Conservation (phyloP, 768 basidiomycete genomes). For the Candolleomyces eurysporus region DNA sequence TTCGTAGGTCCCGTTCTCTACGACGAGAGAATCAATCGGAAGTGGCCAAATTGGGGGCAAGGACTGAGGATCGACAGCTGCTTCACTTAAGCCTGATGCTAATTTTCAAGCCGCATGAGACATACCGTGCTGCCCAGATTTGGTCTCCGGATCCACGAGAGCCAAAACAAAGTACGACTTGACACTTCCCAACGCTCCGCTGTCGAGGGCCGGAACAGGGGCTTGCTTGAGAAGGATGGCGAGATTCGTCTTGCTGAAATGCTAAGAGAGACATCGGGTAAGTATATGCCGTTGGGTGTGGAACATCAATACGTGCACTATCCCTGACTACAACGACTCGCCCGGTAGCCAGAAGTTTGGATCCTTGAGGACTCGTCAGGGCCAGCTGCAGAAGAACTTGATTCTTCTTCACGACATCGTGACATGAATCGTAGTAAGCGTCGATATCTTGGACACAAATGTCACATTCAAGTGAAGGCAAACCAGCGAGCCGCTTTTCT, state of each 20-base stretch:
- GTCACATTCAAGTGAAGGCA: constrained; percentile 67
- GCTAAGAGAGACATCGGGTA: constrained; percentile 41
- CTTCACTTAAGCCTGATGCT: not conserved
- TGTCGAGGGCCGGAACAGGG: constrained; percentile 41
- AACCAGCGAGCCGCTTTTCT: constrained; percentile 61
- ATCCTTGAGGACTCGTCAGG: constrained; percentile 56
- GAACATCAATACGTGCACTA: constrained; percentile 48
- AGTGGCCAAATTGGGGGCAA: constrained; percentile 83
- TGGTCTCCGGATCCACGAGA: constrained; percentile 63
- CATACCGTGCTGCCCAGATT: constrained; percentile 52
- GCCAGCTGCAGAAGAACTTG: constrained; percentile 61
- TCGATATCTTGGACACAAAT: constrained; percentile 73
- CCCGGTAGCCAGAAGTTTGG: constrained; percentile 67
- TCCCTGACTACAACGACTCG: constrained; percentile 84
- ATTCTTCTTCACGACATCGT: constrained; percentile 61
- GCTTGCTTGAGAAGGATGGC: constrained; percentile 72
- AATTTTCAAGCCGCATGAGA: not conserved
- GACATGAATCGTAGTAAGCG: constrained; percentile 69
- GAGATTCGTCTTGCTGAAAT: constrained; percentile 67
- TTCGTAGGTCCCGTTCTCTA: constrained; percentile 63
- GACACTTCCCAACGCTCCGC: constrained; percentile 44
- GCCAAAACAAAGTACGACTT: constrained; percentile 70
- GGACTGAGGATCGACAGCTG: constrained; percentile 57
- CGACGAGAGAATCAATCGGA: constrained; percentile 40
- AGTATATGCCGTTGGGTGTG: not conserved